Evolutionary conservation across 1,139 yeast species (phyloP).

Genomic region (Candida sanyaensis): DNA sequence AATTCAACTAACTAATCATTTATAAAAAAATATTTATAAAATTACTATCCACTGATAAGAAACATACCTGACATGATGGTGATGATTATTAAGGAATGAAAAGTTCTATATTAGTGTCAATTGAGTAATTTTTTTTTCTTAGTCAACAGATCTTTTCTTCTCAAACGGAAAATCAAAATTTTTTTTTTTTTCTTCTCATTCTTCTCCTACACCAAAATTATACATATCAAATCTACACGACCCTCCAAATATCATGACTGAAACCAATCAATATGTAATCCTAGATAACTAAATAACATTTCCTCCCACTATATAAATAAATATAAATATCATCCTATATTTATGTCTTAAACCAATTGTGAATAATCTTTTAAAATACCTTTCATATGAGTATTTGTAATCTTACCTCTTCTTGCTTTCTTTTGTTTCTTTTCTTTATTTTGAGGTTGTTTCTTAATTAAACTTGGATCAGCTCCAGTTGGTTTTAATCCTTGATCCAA

Average conservation of each 20-base stretch:
- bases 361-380: constrained; percentile 90
- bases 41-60: too few species aligned
- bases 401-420: constrained; percentile 89
- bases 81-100: not conserved
- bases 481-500: constrained; percentile 90
- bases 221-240: too few species aligned
- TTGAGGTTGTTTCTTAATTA: constrained; percentile 67
- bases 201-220: too few species aligned
- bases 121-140: not conserved
- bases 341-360: constrained; percentile 30
- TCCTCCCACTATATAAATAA: too few species aligned
- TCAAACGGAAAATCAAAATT: not conserved
- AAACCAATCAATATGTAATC: not conserved
- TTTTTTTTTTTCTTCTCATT: not conserved
- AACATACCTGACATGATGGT: constrained; percentile 17
- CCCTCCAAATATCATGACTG: not conserved
- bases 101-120: not conserved
- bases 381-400: constrained; percentile 94
- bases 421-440: constrained; percentile 74
- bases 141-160: not conserved
- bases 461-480: constrained; percentile 95
- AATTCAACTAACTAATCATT: too few species aligned
- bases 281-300: too few species aligned
- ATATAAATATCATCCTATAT: not conserved
- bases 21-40: too few species aligned